A percentile compares a stretch with the other conserved stretches of the same genome.
Evolutionary conservation across 2,329 filamentous ascomycete genomes (phyloP).

Genomic region (Aspergillus nomiae): DNA sequence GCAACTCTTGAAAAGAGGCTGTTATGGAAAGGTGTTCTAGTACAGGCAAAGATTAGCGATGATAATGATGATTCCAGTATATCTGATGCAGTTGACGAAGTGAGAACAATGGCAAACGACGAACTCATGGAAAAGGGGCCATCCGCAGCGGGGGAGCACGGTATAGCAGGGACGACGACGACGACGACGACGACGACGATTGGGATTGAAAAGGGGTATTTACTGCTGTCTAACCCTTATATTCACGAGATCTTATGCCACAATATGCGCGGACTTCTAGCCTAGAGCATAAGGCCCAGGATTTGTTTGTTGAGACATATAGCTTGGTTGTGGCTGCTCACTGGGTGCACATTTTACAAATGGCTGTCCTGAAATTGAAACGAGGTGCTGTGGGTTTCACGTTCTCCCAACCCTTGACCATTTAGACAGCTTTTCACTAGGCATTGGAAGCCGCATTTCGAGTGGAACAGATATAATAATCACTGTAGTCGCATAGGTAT

Average conservation of each 20-base stretch:
- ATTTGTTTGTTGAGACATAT: not conserved
- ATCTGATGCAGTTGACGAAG: slow-evolving; percentile 29
- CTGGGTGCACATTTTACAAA: not conserved
- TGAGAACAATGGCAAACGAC: slow-evolving; percentile 17
- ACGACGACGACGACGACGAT: slow-evolving; percentile 44
- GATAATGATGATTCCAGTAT: slow-evolving; percentile 28
- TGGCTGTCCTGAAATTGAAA: not conserved
- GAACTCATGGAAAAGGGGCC: slow-evolving; percentile 20
- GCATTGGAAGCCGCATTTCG: not conserved
- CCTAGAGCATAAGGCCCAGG: not conserved
- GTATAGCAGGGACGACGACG: slow-evolving; percentile 35
- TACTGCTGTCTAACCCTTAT: not conserved
- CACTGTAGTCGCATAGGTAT: not conserved
- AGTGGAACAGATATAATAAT: not conserved
- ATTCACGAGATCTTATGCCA: not conserved
- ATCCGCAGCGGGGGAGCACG: slow-evolving; percentile 36
- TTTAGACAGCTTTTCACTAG: not conserved
- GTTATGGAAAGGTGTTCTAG: slow-evolving; percentile 41
- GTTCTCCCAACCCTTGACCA: not conserved
- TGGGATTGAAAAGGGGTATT: slow-evolving; percentile 44
- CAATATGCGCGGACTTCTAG: not conserved
- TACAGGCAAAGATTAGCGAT: slow-evolving; percentile 34
- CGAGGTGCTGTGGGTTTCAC: not conserved
- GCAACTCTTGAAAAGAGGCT: slow-evolving; percentile 46
- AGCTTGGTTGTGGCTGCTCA: not conserved